These are phyloP conservation scores for Hypomyces perniciosus DNA, from an alignment of 2,329 filamentous ascomycete species.

Conservation along the genomic window DNA sequence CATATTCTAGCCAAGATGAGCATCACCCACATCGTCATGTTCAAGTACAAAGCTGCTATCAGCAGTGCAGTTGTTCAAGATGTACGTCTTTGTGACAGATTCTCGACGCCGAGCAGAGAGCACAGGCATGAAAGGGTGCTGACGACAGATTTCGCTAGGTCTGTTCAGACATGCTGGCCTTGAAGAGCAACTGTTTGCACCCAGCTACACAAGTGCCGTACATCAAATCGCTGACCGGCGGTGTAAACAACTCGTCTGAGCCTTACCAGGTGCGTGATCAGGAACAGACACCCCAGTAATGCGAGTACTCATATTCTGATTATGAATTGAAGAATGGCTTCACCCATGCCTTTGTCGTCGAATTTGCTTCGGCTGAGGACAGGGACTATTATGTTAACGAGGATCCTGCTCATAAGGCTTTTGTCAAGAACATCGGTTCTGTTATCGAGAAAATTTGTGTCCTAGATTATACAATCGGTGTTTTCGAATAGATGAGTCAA, in stretches of 20 bases:
- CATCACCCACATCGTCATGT: not conserved
- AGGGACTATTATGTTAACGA: conserved; percentile 1
- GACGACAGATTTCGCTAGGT: conserved; percentile 17
- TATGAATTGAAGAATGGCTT: conserved; percentile 1
- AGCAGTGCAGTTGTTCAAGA: not conserved
- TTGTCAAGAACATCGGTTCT: not conserved
- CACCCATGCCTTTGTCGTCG: conserved; percentile 1
- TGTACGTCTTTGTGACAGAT: not conserved
- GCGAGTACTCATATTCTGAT: too few species aligned
- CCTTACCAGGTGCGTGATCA: conserved; percentile 27
- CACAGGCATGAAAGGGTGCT: not conserved
- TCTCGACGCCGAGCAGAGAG: too few species aligned
- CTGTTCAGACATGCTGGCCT: conserved; percentile 34
- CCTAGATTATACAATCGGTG: not conserved
- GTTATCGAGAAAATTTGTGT: not conserved
- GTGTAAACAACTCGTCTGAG: conserved; percentile 57
- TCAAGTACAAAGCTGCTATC: not conserved
- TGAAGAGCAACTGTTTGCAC: conserved; percentile 57
- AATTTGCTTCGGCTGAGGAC: conserved; percentile 2
- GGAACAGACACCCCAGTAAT: not conserved
- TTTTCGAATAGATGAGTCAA: not conserved
- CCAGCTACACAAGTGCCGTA: conserved; percentile 54
- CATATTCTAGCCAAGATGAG: not conserved
- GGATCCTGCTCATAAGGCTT: conserved; percentile 1
- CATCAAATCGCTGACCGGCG: conserved; percentile 52